phyloP scores from a whole-genome alignment of 352 stramenopile species.

The Pythium utonaiense region DNA sequence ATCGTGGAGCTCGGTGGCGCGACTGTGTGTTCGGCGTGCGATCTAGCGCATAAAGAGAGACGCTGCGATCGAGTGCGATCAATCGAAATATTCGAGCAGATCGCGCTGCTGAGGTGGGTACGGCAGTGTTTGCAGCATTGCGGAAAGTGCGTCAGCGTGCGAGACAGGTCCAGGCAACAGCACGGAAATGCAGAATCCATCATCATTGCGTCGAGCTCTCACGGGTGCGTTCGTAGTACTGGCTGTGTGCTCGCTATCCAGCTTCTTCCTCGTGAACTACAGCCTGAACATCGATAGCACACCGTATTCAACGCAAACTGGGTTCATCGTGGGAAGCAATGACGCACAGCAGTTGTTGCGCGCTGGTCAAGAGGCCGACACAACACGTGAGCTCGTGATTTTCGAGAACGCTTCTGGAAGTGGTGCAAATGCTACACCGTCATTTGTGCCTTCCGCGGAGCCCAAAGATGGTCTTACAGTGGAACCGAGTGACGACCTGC shows the following conservation, averaged over 20 bases:
- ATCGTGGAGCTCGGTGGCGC: neutral
- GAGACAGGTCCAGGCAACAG: neutral
- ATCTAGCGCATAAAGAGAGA: neutral
- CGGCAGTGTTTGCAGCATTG: slow-evolving; percentile 9
- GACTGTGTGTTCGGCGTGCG: neutral
- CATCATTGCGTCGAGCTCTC: slow-evolving; percentile 10
- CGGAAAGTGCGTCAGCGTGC: neutral
- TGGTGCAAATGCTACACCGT: too few relatives aligned
- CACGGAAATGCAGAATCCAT: slow-evolving; percentile 10
- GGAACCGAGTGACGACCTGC: neutral
- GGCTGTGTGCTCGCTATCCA: slow-evolving; percentile 21
- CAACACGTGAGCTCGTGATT: neutral
- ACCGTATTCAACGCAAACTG: slow-evolving; percentile 13
- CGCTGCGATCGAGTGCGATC: neutral
- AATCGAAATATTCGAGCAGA: neutral
- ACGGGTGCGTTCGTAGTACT: slow-evolving; percentile 16
- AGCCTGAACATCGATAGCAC: slow-evolving; percentile 3
- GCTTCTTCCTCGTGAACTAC: slow-evolving; percentile 24
- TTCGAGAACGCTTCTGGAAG: neutral
- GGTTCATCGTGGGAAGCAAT: neutral
- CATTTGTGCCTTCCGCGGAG: too few relatives aligned
- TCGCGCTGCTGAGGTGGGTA: neutral
- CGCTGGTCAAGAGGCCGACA: neutral
- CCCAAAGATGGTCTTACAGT: neutral
- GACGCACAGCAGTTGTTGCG: slow-evolving; percentile 15